These are phyloP conservation scores for Lignosus rhinocerotis DNA, from an alignment of 1,284 basidiomycete genomes.

Conservation along the genomic window DNA sequence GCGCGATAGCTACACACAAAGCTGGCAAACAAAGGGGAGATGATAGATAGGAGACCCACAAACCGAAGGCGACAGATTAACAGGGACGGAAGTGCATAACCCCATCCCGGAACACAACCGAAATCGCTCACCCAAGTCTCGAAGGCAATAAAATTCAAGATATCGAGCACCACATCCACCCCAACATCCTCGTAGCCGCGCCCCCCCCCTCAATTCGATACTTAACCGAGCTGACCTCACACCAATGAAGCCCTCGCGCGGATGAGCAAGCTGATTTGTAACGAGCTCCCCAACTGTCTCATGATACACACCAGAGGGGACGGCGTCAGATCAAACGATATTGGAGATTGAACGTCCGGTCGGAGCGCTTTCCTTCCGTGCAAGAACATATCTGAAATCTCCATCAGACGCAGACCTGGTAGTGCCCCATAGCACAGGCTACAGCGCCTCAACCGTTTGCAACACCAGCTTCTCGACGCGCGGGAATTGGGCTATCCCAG, in stretches of 20 bases:
- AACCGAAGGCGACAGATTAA: too few species aligned
- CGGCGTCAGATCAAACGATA: constrained; percentile 10
- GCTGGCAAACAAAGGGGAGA: too few species aligned
- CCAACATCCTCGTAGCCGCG: too few species aligned
- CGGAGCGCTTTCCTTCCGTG: constrained; percentile 12
- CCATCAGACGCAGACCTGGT: constrained; percentile 11
- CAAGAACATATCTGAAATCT: constrained; percentile 21
- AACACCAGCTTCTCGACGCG: constrained; percentile 11
- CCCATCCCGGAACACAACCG: too few species aligned
- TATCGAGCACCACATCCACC: too few species aligned
- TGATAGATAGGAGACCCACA: too few species aligned
- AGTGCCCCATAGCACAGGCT: constrained; percentile 7
- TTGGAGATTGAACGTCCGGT: constrained; percentile 1
- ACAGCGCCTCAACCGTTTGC: constrained; percentile 20
- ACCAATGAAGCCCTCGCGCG: not conserved
- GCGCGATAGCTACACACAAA: too few species aligned
- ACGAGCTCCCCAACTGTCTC: constrained; percentile 1
- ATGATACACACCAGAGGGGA: not conserved
- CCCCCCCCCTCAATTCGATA: too few species aligned
- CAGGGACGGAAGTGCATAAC: too few species aligned
- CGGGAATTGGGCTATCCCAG: constrained; percentile 16
- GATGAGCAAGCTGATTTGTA: not conserved
- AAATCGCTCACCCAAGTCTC: too few species aligned
- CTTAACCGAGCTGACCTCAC: not conserved
- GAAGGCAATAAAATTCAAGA: too few species aligned